phyloP scores from a whole-genome alignment of 2,329 filamentous ascomycete species.

The Penicillium sp. region DNA sequence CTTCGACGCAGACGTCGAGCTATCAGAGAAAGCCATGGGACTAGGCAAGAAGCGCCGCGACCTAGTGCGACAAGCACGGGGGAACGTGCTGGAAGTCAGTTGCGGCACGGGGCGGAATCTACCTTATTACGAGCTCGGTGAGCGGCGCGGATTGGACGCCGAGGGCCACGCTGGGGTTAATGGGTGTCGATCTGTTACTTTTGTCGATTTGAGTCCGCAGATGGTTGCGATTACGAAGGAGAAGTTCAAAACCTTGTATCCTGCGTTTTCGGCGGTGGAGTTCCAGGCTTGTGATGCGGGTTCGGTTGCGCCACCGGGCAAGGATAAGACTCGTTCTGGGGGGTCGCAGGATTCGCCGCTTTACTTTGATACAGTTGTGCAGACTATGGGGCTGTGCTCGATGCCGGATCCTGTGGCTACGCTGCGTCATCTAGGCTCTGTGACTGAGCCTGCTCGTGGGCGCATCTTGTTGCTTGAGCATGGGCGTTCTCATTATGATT shows the following conservation, averaged over 20 bases:
- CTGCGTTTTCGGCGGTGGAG: slow-evolving; percentile 30
- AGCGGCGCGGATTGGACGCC: slow-evolving; percentile 32
- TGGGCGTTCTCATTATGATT: slow-evolving; percentile 48
- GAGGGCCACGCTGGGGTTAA: slow-evolving; percentile 30
- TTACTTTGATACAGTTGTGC: slow-evolving; percentile 49
- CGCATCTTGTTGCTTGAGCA: slow-evolving; percentile 51
- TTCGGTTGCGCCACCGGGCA: slow-evolving; percentile 22
- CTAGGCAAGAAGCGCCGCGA: slow-evolving; percentile 43
- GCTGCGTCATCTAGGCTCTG: slow-evolving; percentile 41
- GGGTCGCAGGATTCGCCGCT: neutral
- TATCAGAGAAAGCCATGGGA: slow-evolving; percentile 45
- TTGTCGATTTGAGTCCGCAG: slow-evolving; percentile 50
- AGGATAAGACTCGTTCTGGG: neutral
- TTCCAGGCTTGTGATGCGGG: slow-evolving; percentile 41
- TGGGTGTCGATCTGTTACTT: slow-evolving; percentile 45
- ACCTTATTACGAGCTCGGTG: slow-evolving; percentile 46
- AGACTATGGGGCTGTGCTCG: slow-evolving; percentile 54
- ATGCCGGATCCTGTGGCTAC: slow-evolving; percentile 44
- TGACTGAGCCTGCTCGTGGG: slow-evolving; percentile 42
- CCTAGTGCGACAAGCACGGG: slow-evolving; percentile 44
- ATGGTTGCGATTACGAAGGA: slow-evolving; percentile 48
- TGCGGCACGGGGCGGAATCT: slow-evolving; percentile 52
- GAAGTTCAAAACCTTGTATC: slow-evolving; percentile 44
- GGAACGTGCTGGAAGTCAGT: slow-evolving; percentile 51
- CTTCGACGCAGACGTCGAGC: slow-evolving; percentile 49